phyloP scores from a whole-genome alignment of 805 yeast species.

The Kluyveromyces nonfermentans region DNA sequence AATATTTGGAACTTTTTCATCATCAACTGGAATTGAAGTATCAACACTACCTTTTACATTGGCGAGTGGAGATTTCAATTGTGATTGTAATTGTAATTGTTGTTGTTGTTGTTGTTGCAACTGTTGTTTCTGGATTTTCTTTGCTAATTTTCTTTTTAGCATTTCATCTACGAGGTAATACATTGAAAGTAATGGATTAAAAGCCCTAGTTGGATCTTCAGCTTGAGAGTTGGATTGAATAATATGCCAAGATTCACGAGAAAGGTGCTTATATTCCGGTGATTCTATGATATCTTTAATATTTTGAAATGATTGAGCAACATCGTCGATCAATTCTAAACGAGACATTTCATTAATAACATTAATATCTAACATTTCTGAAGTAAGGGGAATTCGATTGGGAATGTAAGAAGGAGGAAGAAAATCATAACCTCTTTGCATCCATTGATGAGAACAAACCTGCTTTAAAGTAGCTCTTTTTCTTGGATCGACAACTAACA shows the following conservation, averaged over 20 bases:
- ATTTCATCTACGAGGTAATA: constrained; percentile 83
- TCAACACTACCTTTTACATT: background rate
- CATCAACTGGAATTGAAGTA: constrained; percentile 1
- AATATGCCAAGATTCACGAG: constrained; percentile 23
- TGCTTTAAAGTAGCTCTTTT: constrained; percentile 73
- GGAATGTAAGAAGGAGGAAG: constrained; percentile 69
- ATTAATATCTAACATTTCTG: constrained; percentile 33
- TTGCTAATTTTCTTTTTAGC: constrained; percentile 57
- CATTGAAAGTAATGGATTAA: constrained; percentile 80
- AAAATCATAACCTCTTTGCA: constrained; percentile 76
- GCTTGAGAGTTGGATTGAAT: constrained; percentile 7
- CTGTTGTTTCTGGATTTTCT: constrained; percentile 23
- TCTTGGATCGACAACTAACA: constrained; percentile 85
- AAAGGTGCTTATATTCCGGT: constrained; percentile 41
- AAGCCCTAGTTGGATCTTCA: constrained; percentile 75
- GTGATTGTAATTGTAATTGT: background rate
- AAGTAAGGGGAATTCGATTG: constrained; percentile 55
- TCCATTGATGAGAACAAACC: constrained; percentile 88
- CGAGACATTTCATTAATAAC: constrained; percentile 69
- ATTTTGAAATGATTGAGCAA: constrained; percentile 45
- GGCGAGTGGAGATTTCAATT: background rate
- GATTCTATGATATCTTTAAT: constrained; percentile 52
- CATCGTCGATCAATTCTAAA: constrained; percentile 65
- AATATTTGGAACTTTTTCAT: background rate
- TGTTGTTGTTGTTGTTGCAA: constrained; percentile 8